These are phyloP conservation scores for Gossypium mustelinum DNA, from an alignment of 345 rosid species.

Conservation along the genomic window DNA sequence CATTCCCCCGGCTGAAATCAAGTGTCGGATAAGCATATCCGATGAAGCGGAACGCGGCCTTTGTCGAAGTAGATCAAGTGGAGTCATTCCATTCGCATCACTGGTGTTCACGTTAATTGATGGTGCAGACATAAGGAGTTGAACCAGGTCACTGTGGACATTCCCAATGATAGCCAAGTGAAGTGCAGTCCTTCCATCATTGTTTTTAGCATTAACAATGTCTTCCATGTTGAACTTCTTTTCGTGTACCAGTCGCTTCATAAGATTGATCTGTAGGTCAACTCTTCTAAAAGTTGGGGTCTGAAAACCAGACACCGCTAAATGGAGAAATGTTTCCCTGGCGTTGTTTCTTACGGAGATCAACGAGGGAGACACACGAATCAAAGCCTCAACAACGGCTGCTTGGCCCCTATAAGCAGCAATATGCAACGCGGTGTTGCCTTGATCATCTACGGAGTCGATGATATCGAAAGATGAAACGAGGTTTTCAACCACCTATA, in stretches of 20 bases:
- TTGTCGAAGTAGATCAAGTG: conserved; percentile 76
- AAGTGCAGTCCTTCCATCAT: conserved; percentile 74
- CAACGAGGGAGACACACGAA: conserved; percentile 50
- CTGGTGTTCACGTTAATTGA: conserved; percentile 57
- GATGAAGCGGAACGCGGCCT: conserved; percentile 60
- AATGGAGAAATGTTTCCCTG: conserved; percentile 82
- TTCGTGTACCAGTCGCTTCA: conserved; percentile 47
- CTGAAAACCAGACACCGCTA: conserved; percentile 71
- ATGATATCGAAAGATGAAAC: conserved; percentile 43
- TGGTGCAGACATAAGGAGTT: conserved; percentile 63
- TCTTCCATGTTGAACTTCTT: conserved; percentile 30
- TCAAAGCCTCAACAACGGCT: conserved; percentile 51
- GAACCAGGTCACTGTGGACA: conserved; percentile 54
- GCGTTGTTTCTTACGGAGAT: conserved; percentile 46
- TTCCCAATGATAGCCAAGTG: conserved; percentile 76
- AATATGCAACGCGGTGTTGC: conserved; percentile 73
- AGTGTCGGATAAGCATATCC: conserved; percentile 55
- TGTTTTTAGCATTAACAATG: conserved; percentile 56
- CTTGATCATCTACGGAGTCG: conserved; percentile 48
- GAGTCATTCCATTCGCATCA: conserved; percentile 69
- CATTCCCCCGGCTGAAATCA: conserved; percentile 78
- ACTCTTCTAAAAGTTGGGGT: conserved; percentile 65
- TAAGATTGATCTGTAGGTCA: conserved; percentile 69
- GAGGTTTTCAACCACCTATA: conserved; percentile 67
- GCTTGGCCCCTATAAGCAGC: conserved; percentile 78